Base-by-base conservation (phyloP, 1,284 basidiomycete species). In the Ceratobasidium sp. region DNA sequence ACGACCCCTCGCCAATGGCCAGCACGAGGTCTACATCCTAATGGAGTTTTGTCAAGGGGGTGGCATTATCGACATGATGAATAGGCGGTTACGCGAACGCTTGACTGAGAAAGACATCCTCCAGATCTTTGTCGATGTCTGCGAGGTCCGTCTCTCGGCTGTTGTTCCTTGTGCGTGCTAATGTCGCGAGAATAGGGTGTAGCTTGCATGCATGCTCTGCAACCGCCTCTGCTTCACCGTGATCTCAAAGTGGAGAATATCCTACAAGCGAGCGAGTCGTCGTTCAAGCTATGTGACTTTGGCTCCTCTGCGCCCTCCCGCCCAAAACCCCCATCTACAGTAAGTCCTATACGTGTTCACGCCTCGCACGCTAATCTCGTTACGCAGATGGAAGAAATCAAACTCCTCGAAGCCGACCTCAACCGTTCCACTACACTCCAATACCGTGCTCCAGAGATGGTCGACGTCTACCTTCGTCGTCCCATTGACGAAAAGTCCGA, bases 181-280 rank as follows among this genome's bases (percentile, higher is more conserved):
- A 41, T 23, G 9, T 59, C 30, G 61, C 41, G 32, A 35, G 8
- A 41, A 0, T 76, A 84, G 82, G 85, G 94, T 32, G 92, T 98
- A 13, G 95, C 94, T 1, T 92, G 89, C 76, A 99, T 99, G 98
- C 98, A 99, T 81, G 92, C 95, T 75, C 88, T 95, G 63, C 88
- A 90, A 44, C 94, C 95, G 1, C 88, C 96, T 14, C 86, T 99
- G 55, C 87, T 99, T 46, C 98, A 99, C 80, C 93, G 98, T 50
- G 98, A 99, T 83, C 89, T 99, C 79, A 99, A 99, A 83, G 95
- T 98, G 50, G 98, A 99, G 82, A 99, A 99, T 81, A 98, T 99
- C 78, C 88, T 99, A 0, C 93, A 91, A 80, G 89, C 89, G 70
- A 88, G 87, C 30, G 81, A 83, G 8, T 89, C 89, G 21, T 89